Evolutionary conservation across 2,329 filamentous ascomycete genomes (phyloP).

Genomic region (Epichloe gansuensis): DNA sequence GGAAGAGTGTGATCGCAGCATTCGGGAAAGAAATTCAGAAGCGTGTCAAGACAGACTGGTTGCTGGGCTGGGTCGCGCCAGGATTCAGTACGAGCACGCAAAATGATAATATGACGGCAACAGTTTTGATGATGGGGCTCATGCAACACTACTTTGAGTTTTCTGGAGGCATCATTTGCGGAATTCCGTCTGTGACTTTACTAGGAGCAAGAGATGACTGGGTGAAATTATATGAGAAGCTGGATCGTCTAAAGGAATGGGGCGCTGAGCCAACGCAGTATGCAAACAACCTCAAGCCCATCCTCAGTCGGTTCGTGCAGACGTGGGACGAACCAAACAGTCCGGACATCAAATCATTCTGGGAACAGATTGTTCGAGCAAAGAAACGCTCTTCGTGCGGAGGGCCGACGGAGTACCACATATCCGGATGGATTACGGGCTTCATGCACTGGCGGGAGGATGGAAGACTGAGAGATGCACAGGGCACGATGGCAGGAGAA

Average conservation of each 20-base stretch:
- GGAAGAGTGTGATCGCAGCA: conserved; percentile 14
- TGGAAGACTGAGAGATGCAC: conserved; percentile 16
- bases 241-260: conserved; percentile 30
- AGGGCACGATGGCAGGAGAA: conserved; percentile 5
- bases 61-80: conserved; percentile 29
- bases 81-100: conserved; percentile 29
- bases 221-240: conserved; percentile 24
- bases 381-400: conserved; percentile 18
- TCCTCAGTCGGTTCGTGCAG: conserved; percentile 30
- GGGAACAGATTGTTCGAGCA: conserved; percentile 28
- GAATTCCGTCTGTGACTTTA: conserved; percentile 29
- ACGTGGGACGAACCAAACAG: conserved; percentile 28
- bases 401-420: conserved; percentile 20
- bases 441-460: conserved; percentile 31
- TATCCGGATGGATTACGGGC: conserved; percentile 36
- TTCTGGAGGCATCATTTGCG: conserved; percentile 25
- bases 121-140: conserved; percentile 31
- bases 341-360: conserved; percentile 25
- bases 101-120: conserved; percentile 26
- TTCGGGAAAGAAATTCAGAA: conserved; percentile 29
- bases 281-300: conserved; percentile 26
- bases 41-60: conserved; percentile 26
- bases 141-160: conserved; percentile 28
- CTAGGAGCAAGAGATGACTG: conserved; percentile 27
- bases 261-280: conserved; percentile 30